Evolutionary conservation across 192 early-diverging fungal genomes (phyloP), one percentile per base, ranked within the genome.

Genomic region (Dimargaris cristalligena): DNA sequence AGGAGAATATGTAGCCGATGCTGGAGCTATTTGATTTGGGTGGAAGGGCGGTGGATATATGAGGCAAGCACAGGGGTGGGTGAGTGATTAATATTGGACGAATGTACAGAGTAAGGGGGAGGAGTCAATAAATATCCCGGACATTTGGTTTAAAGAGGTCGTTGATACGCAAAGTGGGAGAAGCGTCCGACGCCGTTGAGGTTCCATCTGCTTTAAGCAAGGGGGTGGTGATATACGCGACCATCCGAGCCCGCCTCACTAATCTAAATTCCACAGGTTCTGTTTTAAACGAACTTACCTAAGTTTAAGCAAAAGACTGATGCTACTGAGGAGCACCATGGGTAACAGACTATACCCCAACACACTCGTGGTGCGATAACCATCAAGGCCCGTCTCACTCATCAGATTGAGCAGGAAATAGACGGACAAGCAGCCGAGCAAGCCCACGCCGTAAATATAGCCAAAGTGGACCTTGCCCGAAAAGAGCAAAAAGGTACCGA

Each of bases 271-370:
- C n/a, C n/a, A n/a, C n/a, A n/a, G n/a, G n/a, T n/a, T n/a, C n/a
- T n/a, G n/a, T n/a, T n/a, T n/a, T n/a, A n/a, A n/a, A n/a, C n/a
- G n/a, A n/a, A n/a, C n/a, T n/a, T n/a, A n/a, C n/a, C n/a, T 87
- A 32, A 95, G 60, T 54, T 77, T 74, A 34, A 90, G 55, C 4
- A 85, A 67, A 4, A 87, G 76, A 6, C 83, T 80, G 25, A 91
- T 51, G 44, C 83, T 79, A 62, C 87, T 89, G 45, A 99, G 69
- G 60, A 97, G 68, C 23, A 99, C 92, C 74, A 99, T 81, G 1
- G 96, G 96, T 60, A 99, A 72, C 60, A 96, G 73, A 64, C 91
- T 97, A 74, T 99, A 99, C 14, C 96, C 96, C 34, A 99, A 75
- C 47, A 99, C 92, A 70, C 88, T 90, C 26, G 92, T 92, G 0